Percentiles rank a stretch among this genome's conserved stretches.
phyloP scores from a whole-genome alignment of 1,284 basidiomycete species.

The Heterobasidion annosum region DNA sequence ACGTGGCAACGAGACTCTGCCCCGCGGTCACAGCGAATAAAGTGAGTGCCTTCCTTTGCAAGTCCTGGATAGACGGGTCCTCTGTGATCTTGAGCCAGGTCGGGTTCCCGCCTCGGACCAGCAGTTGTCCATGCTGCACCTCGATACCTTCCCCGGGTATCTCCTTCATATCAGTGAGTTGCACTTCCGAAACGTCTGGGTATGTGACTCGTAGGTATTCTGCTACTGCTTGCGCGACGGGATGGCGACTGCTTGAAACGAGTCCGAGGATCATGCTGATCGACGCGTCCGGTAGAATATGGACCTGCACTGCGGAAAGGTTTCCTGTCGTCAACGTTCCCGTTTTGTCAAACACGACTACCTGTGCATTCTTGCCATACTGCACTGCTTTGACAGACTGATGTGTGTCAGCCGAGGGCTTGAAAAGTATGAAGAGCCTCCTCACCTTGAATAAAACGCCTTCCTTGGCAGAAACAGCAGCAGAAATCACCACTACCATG shows the following conservation, averaged over 20 bases:
- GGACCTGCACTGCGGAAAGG: slow-evolving; percentile 20
- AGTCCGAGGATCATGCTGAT: slow-evolving; percentile 10
- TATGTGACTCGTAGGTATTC: slow-evolving; percentile 12
- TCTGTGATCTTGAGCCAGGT: slow-evolving; percentile 19
- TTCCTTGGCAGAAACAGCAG: slow-evolving; percentile 22
- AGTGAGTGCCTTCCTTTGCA: slow-evolving; percentile 21
- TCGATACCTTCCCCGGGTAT: slow-evolving; percentile 29
- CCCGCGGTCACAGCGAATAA: slow-evolving; percentile 26
- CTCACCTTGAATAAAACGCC: slow-evolving; percentile 25
- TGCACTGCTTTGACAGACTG: slow-evolving; percentile 19
- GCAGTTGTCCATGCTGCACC: slow-evolving; percentile 16
- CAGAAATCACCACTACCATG: slow-evolving; percentile 27
- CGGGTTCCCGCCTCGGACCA: slow-evolving; percentile 27
- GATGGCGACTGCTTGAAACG: slow-evolving; percentile 12
- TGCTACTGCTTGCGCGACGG: slow-evolving; percentile 22
- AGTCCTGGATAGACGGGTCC: slow-evolving; percentile 13
- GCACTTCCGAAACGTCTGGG: background rate
- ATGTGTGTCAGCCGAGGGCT: slow-evolving; percentile 13
- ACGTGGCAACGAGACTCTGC: slow-evolving; percentile 25
- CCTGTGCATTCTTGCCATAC: slow-evolving; percentile 19
- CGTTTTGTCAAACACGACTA: slow-evolving; percentile 38
- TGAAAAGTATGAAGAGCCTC: slow-evolving; percentile 1
- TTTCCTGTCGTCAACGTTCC: slow-evolving; percentile 31
- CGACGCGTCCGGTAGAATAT: slow-evolving; percentile 13
- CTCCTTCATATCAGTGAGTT: slow-evolving; percentile 18